Evolutionary conservation across 139 green algal genomes (phyloP), one percentile per base, ranked within the genome.

Genomic region (Coccomyxa sp.): DNA sequence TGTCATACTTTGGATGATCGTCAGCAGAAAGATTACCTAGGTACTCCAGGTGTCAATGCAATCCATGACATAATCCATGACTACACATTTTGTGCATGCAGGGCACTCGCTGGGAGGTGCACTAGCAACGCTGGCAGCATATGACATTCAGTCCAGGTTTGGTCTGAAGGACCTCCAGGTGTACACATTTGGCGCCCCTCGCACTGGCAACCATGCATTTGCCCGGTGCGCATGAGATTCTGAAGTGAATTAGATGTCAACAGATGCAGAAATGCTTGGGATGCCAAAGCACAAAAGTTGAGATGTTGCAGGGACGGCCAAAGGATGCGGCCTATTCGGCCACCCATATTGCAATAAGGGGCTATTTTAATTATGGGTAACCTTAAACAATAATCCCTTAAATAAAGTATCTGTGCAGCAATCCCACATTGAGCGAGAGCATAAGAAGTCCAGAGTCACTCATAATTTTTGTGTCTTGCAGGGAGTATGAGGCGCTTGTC

Each of bases 61-160:
- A 51, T 51, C 38, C 38, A 51, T 51, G 38, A 51, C 38, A 11
- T 3, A 51, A 51, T 51, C 38, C 38, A 51, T 51, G 38, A 51
- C 38, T 51, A 7, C 3, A 51, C 38, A 51, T 7, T 3, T 3
- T 51, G 38, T 51, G 38, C 38, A 51, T 71, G 75, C 93, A 23
- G 95, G 95, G 0, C 95, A 98, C 90, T 95, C 89, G 21, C 89
- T 98, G 68, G 95, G 95, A 0, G 95, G 94, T 13, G 94, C 94
- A 0, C 88, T 98, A 83, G 92, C 93, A 25, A 97, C 92, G 18
- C 87, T 97, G 13, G 92, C 90, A 82, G 92, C 95, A 0, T 96
- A 93, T 80, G 95, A 97, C 68, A 84, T 94, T 71, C 59, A 60
- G 28, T 45, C 51, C 21, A 77, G 81, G 67, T 74, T n/a, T 31